Evolutionary conservation across 805 yeast species (phyloP).

Genomic region (Pichia nanzhaoensis): DNA sequence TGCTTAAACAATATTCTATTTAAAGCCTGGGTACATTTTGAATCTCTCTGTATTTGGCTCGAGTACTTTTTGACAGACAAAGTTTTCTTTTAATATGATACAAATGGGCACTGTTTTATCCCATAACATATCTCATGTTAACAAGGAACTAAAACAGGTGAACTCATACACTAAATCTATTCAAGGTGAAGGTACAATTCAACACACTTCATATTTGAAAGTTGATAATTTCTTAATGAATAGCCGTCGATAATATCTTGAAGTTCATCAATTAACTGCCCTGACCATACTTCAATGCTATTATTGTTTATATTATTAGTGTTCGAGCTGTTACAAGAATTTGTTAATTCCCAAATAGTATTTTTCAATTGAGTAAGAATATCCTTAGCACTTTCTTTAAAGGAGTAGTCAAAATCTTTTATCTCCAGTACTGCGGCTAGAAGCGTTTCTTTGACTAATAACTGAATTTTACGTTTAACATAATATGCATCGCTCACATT

Average conservation of each 20-base stretch:
- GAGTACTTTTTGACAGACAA: no score
- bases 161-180: no score
- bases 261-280: slow-evolving; percentile 14
- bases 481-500: slow-evolving; percentile 30
- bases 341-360: slow-evolving; percentile 23
- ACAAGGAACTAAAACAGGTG: no score
- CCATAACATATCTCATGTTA: no score
- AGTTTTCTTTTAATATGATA: no score
- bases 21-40: no score
- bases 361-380: slow-evolving; percentile 14
- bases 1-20: no score
- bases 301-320: slow-evolving; percentile 17
- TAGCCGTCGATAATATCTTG: slow-evolving; percentile 24
- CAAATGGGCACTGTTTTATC: no score
- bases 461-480: slow-evolving; percentile 33
- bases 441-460: slow-evolving; percentile 24
- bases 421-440: slow-evolving; percentile 14
- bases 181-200: neutral
- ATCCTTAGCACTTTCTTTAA: slow-evolving; percentile 19
- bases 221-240: slow-evolving; percentile 24
- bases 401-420: slow-evolving; percentile 8
- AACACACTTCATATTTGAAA: slow-evolving; percentile 12
- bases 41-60: no score
- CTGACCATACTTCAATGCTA: slow-evolving; percentile 22
- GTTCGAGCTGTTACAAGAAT: slow-evolving; percentile 20